Conservation (phyloP, 257 asterid genomes). For the Capsicum baccatum region DNA sequence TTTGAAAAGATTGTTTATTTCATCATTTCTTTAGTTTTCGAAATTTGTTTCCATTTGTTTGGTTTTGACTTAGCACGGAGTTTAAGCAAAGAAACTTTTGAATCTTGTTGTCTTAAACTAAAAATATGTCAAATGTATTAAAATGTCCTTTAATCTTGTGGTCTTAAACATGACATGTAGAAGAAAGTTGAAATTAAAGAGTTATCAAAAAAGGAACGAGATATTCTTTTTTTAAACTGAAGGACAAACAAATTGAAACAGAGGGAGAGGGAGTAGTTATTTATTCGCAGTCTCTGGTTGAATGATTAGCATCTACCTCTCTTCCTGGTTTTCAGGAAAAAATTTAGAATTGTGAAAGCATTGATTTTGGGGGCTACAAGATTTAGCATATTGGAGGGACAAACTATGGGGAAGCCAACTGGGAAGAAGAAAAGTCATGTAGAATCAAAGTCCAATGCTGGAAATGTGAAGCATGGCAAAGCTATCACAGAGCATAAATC, state of each 20-base stretch:
- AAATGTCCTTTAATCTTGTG: too few relatives aligned
- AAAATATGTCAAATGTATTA: too few relatives aligned
- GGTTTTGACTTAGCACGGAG: too few relatives aligned
- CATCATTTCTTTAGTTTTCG: background rate
- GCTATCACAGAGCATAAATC: conserved; percentile 52
- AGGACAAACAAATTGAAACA: too few relatives aligned
- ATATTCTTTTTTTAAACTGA: too few relatives aligned
- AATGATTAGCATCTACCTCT: background rate
- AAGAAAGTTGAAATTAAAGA: too few relatives aligned
- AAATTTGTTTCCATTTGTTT: background rate
- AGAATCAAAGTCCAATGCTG: conserved; percentile 55
- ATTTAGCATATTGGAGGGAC: conserved; percentile 28
- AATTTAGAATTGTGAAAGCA: background rate
- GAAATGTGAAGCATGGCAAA: conserved; percentile 46
- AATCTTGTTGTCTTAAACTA: too few relatives aligned
- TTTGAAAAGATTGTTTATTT: background rate
- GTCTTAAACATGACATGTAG: too few relatives aligned
- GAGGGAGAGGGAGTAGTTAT: background rate
- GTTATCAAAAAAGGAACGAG: too few relatives aligned
- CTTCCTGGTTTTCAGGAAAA: background rate
- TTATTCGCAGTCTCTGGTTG: background rate
- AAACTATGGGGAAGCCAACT: conserved; percentile 81
- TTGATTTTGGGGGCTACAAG: background rate
- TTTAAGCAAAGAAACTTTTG: too few relatives aligned
- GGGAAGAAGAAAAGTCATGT: conserved; percentile 62